Conservation (phyloP, 176 grass and related monocot species). For the Paspalum notatum region DNA sequence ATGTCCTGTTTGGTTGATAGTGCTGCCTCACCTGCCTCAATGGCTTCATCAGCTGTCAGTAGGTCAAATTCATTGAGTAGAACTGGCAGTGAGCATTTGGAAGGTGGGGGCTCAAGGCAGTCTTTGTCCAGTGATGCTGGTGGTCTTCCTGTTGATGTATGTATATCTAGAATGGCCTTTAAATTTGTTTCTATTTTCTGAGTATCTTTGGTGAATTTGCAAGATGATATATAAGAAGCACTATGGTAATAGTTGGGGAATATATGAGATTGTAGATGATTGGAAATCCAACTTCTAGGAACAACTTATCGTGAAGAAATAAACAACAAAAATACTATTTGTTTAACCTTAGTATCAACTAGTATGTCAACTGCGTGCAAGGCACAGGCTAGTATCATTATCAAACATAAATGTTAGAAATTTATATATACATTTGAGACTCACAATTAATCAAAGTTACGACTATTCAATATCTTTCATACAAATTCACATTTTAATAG, state of each 20-base stretch:
- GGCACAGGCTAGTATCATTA: no score
- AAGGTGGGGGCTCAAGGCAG: slow-evolving; percentile 58
- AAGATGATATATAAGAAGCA: slow-evolving; percentile 18
- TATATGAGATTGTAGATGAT: slow-evolving; percentile 33
- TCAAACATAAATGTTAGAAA: no score
- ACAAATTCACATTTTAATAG: no score
- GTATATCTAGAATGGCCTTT: slow-evolving; percentile 51
- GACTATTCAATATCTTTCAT: no score
- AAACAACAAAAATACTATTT: background rate
- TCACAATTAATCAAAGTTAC: no score
- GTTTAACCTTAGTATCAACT: background rate
- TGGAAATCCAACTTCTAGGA: slow-evolving; percentile 27
- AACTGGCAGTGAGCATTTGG: slow-evolving; percentile 69
- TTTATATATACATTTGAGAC: no score
- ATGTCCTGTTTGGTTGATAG: slow-evolving; percentile 62
- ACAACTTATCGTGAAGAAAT: slow-evolving; percentile 9
- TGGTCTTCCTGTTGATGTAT: slow-evolving; percentile 92
- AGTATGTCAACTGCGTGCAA: no score
- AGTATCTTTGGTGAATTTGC: slow-evolving; percentile 20
- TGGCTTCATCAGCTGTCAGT: slow-evolving; percentile 56
- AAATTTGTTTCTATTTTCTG: slow-evolving; percentile 19
- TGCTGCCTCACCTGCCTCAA: slow-evolving; percentile 56
- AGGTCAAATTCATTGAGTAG: slow-evolving; percentile 75
- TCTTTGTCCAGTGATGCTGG: slow-evolving; percentile 84
- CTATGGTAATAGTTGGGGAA: slow-evolving; percentile 17